A percentile compares a stretch with the other conserved stretches of the same genome.
phyloP scores from a whole-genome alignment of 2,329 filamentous ascomycete species.

The Phialemonium atrogriseum region DNA sequence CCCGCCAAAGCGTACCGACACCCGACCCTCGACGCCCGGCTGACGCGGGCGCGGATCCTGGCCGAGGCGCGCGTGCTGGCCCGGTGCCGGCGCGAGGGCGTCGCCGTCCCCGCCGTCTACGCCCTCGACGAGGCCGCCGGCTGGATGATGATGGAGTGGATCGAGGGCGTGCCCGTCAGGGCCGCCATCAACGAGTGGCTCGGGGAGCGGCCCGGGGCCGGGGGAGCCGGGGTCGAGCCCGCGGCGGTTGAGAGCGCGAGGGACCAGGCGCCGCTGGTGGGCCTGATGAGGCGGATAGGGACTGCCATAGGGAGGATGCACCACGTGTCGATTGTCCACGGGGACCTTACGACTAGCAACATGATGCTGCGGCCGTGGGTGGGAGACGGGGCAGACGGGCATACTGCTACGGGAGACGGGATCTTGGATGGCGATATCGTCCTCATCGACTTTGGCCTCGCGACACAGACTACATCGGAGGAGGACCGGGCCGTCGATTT shows the following conservation, averaged over 20 bases:
- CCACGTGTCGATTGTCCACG: slow-evolving; percentile 79
- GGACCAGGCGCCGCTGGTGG: slow-evolving; percentile 43
- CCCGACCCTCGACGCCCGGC: slow-evolving; percentile 74
- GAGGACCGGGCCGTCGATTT: slow-evolving; percentile 94
- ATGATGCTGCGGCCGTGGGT: slow-evolving; percentile 63
- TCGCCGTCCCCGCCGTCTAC: slow-evolving; percentile 75
- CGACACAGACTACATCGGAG: slow-evolving; percentile 70
- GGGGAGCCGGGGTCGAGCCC: slow-evolving; percentile 24
- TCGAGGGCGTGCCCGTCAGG: slow-evolving; percentile 64
- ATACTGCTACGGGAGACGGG: slow-evolving; percentile 11
- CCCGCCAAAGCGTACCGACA: slow-evolving; percentile 89
- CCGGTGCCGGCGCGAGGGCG: slow-evolving; percentile 69
- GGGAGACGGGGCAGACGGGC: slow-evolving; percentile 8
- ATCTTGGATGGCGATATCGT: slow-evolving; percentile 65
- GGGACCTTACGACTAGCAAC: slow-evolving; percentile 95
- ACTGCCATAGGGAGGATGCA: slow-evolving; percentile 68
- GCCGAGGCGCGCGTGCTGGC: slow-evolving; percentile 82
- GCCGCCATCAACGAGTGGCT: slow-evolving; percentile 63
- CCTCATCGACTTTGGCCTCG: slow-evolving; percentile 90
- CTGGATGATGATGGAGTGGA: slow-evolving; percentile 81
- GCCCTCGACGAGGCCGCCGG: slow-evolving; percentile 56
- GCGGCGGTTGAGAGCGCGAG: slow-evolving; percentile 17
- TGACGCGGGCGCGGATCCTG: slow-evolving; percentile 80
- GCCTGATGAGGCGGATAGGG: slow-evolving; percentile 64
- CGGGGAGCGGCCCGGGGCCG: slow-evolving; percentile 43